A percentile compares a stretch with the other conserved stretches of the same genome.
phyloP scores from a whole-genome alignment of 2,329 filamentous ascomycete genomes.

The Penicillium italicum region DNA sequence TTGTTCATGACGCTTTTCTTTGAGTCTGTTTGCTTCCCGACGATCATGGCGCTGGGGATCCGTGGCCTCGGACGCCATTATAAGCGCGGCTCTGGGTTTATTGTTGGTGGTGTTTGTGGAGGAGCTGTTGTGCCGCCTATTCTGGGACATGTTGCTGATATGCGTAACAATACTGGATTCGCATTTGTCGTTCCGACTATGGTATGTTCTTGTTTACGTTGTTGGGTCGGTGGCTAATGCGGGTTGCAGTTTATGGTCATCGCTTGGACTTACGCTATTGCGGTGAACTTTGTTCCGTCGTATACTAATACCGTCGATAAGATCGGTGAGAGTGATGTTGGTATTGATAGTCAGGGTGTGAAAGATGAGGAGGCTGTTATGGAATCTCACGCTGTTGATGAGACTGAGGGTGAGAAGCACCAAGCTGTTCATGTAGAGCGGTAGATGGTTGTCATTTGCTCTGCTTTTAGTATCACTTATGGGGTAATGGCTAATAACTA shows the following conservation, averaged over 20 bases:
- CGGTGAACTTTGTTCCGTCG: conserved; percentile 63
- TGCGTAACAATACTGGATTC: conserved; percentile 56
- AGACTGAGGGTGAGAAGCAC: conserved; percentile 19
- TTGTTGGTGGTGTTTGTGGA: conserved; percentile 68
- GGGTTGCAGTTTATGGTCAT: conserved; percentile 51
- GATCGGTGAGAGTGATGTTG: conserved; percentile 47
- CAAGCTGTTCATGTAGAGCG: conserved; percentile 11
- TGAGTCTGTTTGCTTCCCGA: conserved; percentile 77
- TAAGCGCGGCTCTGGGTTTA: conserved; percentile 70
- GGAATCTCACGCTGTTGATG: conserved; percentile 24
- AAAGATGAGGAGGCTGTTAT: conserved; percentile 28
- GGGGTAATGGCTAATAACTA: not conserved
- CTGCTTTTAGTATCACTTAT: not conserved
- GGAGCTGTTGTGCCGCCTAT: conserved; percentile 72
- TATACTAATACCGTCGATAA: conserved; percentile 63
- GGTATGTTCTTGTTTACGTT: conserved; percentile 40
- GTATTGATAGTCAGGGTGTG: conserved; percentile 27
- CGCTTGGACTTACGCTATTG: conserved; percentile 55
- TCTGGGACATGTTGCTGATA: conserved; percentile 64
- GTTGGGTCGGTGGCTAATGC: conserved; percentile 1
- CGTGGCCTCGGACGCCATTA: conserved; percentile 72
- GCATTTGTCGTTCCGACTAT: conserved; percentile 65
- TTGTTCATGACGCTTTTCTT: conserved; percentile 72
- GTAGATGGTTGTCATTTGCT: not conserved
- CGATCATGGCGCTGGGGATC: conserved; percentile 75